Conservation (phyloP, 495 filamentous ascomycete species). For the Daldinia concentrica region DNA sequence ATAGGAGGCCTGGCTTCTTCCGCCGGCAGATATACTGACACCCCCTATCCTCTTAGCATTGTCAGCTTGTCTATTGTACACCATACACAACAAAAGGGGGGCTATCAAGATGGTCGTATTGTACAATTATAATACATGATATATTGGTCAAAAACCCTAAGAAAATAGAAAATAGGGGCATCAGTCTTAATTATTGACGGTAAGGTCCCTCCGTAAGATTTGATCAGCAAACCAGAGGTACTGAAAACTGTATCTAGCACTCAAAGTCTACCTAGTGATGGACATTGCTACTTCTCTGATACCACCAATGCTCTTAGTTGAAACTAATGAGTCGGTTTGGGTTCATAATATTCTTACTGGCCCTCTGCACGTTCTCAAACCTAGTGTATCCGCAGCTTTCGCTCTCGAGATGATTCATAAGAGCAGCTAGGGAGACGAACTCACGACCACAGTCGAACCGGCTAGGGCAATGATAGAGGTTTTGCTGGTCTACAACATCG, state of each 20-base stretch:
- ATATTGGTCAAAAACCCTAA: neutral
- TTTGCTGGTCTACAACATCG: neutral
- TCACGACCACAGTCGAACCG: slow-evolving; percentile 28
- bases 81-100: neutral
- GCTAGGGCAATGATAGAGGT: neutral
- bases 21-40: neutral
- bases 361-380: slow-evolving; percentile 51
- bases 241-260: neutral
- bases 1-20: neutral
- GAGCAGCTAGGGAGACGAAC: slow-evolving; percentile 57
- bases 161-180: neutral
- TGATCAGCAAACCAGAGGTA: neutral
- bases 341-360: neutral
- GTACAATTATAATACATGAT: neutral
- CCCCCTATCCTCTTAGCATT: neutral
- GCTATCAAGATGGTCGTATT: neutral
- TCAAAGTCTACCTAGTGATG: neutral
- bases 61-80: neutral
- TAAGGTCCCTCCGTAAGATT: neutral
- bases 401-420: slow-evolving; percentile 67
- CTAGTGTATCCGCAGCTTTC: slow-evolving; percentile 59
- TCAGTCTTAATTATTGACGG: neutral
- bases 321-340: neutral
- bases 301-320: neutral
- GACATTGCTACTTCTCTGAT: neutral